Base-by-base conservation (phyloP, 495 filamentous ascomycete genomes). In the Immersiella caudata region DNA sequence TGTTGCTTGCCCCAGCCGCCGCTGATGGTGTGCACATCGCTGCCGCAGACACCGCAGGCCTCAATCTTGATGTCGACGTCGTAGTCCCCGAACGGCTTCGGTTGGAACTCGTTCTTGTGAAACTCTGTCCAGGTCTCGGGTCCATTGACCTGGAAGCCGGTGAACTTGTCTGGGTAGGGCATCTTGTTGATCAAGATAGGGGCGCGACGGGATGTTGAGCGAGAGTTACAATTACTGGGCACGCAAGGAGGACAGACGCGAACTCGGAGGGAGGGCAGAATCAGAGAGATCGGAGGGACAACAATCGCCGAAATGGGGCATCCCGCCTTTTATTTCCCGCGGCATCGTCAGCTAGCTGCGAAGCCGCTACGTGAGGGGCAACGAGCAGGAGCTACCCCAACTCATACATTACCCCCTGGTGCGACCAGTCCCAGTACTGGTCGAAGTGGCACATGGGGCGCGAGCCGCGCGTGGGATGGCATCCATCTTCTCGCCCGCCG, bases 81-180 rank as follows among this genome's bases (percentile, higher is more conserved):
- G 68, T 86, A 82, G 70, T 84, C 82, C 55, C 83, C 83, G 59
- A 87, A 87, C 6, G 85, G 85, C 75, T 87, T 86, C 5, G 85
- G 83, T 27, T 78, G 77, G 75, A 85, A 84, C 70, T 85, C 82
- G 75, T 84, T 83, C 75, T 85, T 85, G 70, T 84, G 78, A 73
- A 86, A 85, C 11, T 84, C 74, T 12, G 79, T 78, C 83, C 82
- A 86, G 29, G 79, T 82, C 12, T 80, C 79, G 0, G 84, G 73
- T 9, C 81, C 80, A 40, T 84, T 74, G 75, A 85, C 81, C 73
- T 86, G 84, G 76, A 87, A 87, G 60, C 85, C 85, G 27, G 80
- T 82, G 71, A 80, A 79, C 55, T 74, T 69, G 24, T 80, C 78
- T 25, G 78, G 78, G 64, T 76, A 75, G 33, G 78, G 72, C 78